These are phyloP conservation scores for Micractinium sp. DNA, from an alignment of 139 green algal genomes.

Conservation along the genomic window DNA sequence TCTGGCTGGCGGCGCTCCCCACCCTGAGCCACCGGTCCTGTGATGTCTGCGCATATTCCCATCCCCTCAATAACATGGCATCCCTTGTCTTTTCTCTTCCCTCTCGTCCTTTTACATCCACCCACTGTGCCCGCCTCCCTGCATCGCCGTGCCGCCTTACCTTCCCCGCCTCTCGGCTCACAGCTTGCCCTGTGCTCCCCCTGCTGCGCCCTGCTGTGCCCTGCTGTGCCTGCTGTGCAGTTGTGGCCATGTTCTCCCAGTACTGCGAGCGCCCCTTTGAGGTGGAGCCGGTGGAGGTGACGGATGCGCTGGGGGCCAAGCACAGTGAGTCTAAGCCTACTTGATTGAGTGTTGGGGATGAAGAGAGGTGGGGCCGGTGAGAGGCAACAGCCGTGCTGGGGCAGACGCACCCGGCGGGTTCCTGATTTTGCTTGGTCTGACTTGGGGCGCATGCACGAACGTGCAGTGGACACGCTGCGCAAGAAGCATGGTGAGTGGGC, in stretches of 20 bases:
- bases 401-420: too few relatives aligned
- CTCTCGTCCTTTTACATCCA: not conserved
- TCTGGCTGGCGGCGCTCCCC: conserved; percentile 31
- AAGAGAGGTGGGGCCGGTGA: too few relatives aligned
- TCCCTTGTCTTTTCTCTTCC: not conserved
- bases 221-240: not conserved
- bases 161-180: not conserved
- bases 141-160: not conserved
- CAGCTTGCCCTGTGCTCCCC: too few relatives aligned
- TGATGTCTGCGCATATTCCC: not conserved
- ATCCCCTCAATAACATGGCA: too few relatives aligned
- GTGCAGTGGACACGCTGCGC: not conserved
- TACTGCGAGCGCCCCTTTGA: conserved; percentile 90
- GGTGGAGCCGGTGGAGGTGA: conserved; percentile 96
- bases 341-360: too few relatives aligned
- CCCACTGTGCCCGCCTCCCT: too few relatives aligned
- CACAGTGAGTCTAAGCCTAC: conserved; percentile 48
- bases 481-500: not conserved
- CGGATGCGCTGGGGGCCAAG: conserved; percentile 75
- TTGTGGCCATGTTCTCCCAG: conserved; percentile 95
- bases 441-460: too few relatives aligned
- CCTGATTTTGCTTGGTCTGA: too few relatives aligned
- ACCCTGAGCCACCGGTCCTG: conserved; percentile 23
- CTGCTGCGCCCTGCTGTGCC: not conserved
- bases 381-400: too few relatives aligned